Conservation (phyloP, 2,329 filamentous ascomycete species). For the Lachnum nothofagi region DNA sequence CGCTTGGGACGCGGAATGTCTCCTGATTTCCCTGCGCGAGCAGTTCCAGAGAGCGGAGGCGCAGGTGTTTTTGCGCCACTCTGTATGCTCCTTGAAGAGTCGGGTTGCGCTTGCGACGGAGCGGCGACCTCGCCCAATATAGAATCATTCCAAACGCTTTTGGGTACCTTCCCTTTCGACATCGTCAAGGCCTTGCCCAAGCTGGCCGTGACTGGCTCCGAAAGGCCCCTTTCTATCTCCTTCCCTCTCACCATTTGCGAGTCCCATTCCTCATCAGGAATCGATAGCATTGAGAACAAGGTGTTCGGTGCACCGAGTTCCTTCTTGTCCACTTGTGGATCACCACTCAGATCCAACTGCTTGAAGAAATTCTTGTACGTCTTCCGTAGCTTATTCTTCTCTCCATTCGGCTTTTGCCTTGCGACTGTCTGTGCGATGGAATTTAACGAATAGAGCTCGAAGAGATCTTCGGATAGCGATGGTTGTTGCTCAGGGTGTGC, state of each 20-base stretch:
- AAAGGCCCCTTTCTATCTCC: conserved; percentile 51
- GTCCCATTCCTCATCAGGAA: conserved; percentile 54
- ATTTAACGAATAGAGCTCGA: conserved; percentile 52
- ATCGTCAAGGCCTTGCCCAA: conserved; percentile 52
- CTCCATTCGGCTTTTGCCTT: conserved; percentile 58
- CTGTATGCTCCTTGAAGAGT: conserved; percentile 14
- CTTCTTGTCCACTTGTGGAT: conserved; percentile 56
- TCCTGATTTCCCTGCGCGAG: conserved; percentile 11
- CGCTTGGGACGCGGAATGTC: conserved; percentile 53
- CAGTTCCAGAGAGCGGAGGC: conserved; percentile 13
- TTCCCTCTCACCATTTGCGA: conserved; percentile 49
- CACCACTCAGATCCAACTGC: conserved; percentile 55
- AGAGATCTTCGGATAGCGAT: conserved; percentile 53
- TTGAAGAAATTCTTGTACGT: conserved; percentile 67
- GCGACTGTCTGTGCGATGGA: conserved; percentile 57
- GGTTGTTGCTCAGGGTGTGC: conserved; percentile 37
- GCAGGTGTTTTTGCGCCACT: conserved; percentile 16
- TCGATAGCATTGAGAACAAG: conserved; percentile 47
- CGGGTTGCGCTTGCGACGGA: conserved; percentile 7
- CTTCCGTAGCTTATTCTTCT: conserved; percentile 62
- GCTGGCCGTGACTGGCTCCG: conserved; percentile 38
- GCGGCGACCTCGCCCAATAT: conserved; percentile 51
- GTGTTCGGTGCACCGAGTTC: conserved; percentile 47
- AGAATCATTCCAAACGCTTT: conserved; percentile 51
- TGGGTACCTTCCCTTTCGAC: conserved; percentile 52